Evolutionary conservation across 1,139 yeast species (phyloP).

Genomic region (Pichia sp.): DNA sequence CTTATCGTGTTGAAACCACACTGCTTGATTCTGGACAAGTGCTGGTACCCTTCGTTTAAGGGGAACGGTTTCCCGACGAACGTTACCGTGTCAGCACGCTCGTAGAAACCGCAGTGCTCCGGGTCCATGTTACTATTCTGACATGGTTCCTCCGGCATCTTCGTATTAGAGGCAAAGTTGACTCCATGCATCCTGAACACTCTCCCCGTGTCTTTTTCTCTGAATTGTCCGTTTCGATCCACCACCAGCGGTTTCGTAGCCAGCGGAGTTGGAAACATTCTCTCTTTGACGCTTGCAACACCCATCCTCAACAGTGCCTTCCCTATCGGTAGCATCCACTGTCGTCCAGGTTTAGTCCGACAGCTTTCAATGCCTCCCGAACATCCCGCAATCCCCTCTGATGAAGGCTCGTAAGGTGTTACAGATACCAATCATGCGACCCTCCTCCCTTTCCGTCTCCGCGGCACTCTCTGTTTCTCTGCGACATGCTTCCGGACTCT

Average conservation of each 20-base stretch:
- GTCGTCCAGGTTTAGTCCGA: not conserved
- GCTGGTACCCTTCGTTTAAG: slow-evolving; percentile 63
- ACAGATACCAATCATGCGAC: not conserved
- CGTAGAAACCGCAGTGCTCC: slow-evolving; percentile 46
- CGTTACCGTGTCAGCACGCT: slow-evolving; percentile 66
- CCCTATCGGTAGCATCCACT: not conserved
- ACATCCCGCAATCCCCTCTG: not conserved
- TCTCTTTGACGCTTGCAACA: not conserved
- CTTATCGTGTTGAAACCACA: slow-evolving; percentile 82
- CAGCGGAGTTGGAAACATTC: slow-evolving; percentile 5
- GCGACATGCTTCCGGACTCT: not conserved
- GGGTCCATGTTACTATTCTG: slow-evolving; percentile 51
- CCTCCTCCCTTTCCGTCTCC: not conserved
- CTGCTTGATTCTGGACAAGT: slow-evolving; percentile 63
- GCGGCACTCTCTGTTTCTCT: slow-evolving; percentile 1
- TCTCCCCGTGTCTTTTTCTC: slow-evolving; percentile 54
- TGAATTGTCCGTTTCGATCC: slow-evolving; percentile 48
- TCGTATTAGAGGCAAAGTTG: slow-evolving; percentile 73
- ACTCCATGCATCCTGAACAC: slow-evolving; percentile 69
- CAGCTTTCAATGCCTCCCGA: not conserved
- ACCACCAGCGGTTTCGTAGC: slow-evolving; percentile 20
- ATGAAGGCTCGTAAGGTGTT: not conserved
- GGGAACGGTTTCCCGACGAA: slow-evolving; percentile 84
- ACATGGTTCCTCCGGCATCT: slow-evolving; percentile 59
- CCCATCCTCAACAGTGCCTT: not conserved